Evolutionary conservation across 2,329 filamentous ascomycete species (phyloP).

Genomic region (Xylariaceae sp.): DNA sequence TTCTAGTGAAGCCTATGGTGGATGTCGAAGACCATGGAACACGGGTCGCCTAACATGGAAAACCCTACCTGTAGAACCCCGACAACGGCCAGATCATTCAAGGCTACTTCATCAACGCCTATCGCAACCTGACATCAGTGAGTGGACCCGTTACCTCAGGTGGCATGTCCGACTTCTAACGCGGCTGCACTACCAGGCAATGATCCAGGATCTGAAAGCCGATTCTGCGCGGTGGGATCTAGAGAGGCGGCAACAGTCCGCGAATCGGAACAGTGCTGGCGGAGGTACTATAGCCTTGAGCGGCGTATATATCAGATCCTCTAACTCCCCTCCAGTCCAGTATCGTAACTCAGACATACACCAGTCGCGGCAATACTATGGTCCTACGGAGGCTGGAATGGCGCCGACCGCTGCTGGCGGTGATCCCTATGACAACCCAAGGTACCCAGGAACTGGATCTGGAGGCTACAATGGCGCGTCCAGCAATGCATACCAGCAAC

Average conservation of each 20-base stretch:
- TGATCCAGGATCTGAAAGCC: constrained; percentile 60
- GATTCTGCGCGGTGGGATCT: constrained; percentile 60
- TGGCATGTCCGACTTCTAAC: constrained; percentile 15
- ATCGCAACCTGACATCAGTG: constrained; percentile 74
- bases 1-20: too few species aligned
- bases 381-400: constrained; percentile 38
- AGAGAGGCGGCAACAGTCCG: constrained; percentile 54
- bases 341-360: constrained; percentile 54
- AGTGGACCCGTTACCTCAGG: constrained; percentile 31
- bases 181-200: constrained; percentile 43
- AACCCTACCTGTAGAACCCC: constrained; percentile 43
- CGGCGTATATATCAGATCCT: constrained; percentile 47
- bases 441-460: constrained; percentile 49
- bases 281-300: constrained; percentile 56
- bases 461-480: constrained; percentile 47
- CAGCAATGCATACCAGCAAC: constrained; percentile 32
- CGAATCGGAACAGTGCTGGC: constrained; percentile 45
- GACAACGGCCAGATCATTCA: constrained; percentile 57
- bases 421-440: constrained; percentile 40
- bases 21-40: too few species aligned
- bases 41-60: too few species aligned
- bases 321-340: constrained; percentile 58
- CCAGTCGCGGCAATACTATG: constrained; percentile 43
- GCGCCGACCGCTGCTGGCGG: constrained; percentile 19
- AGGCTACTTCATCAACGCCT: constrained; percentile 75